Base-by-base conservation (phyloP, 2,329 filamentous ascomycete species). In the Colletotrichum coccodes region DNA sequence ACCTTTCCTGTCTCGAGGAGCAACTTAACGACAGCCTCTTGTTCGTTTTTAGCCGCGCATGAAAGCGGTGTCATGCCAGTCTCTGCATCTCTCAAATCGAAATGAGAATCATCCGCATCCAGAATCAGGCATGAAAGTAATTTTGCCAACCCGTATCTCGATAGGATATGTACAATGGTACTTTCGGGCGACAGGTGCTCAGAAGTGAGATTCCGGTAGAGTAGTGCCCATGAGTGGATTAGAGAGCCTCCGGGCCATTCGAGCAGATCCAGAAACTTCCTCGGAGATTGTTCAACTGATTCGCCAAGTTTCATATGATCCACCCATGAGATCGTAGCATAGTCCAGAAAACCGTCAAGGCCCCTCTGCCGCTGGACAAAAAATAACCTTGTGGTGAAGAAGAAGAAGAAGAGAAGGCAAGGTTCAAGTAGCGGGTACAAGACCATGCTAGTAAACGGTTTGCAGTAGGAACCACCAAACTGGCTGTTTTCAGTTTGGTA, bases 401-500 rank as follows among this genome's bases (percentile, higher is more conserved):
- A 18, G 16, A 6, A 3, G 38, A 40, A 40, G 14, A 30, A 18
- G 23, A 49, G 1, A 30, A 12, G 14, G 6, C 46, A 6, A 49
- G 5, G 6, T 49, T 49, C 5, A 28, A 5, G 14, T 49, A 30
- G 12, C 3, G 1, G 26, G 3, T 11, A 18, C 46, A 49, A 28
- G 6, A 18, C 12, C 21, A 16, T 9, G 21, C 16, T 11, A 14
- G 23, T 11, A 14, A 14, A 49, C 3, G 23, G 23, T 23, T 18
- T 3, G 46, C 23, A 16, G 21, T 30, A 18, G 21, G 9, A 28
- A 11, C 18, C n/a, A n/a, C n/a, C n/a, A n/a, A n/a, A n/a, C 3
- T 9, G 14, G 6, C 23, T 49, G 46, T 18, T 14, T 8, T 26
- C 64, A 68, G 47, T 76, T 71, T 36, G 72, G 71, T 6, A 47